These are phyloP conservation scores for Fusarium gaditjirri DNA, from an alignment of 2,329 filamentous ascomycete genomes.

Conservation along the genomic window DNA sequence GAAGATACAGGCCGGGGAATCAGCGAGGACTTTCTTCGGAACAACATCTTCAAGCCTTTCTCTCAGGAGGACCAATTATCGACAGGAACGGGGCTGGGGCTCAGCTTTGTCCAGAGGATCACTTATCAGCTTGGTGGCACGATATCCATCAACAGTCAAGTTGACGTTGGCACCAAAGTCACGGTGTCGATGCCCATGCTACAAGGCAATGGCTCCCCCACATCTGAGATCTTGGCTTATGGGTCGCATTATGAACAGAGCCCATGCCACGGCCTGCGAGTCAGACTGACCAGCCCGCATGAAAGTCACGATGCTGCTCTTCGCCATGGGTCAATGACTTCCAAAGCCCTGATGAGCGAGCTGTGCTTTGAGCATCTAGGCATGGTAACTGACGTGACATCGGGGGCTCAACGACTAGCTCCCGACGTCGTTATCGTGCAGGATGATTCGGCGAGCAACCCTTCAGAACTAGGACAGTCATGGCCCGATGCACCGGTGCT, in stretches of 20 bases:
- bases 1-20: constrained; percentile 75
- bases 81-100: constrained; percentile 70
- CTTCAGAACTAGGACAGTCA: background rate
- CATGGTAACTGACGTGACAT: background rate
- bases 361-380: constrained; percentile 1
- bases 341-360: background rate
- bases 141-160: constrained; percentile 63
- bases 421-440: constrained; percentile 43
- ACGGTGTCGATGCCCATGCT: constrained; percentile 46
- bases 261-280: background rate
- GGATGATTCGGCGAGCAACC: background rate
- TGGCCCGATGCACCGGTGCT: constrained; percentile 33
- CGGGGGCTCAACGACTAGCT: background rate
- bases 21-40: constrained; percentile 68
- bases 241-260: background rate
- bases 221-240: background rate
- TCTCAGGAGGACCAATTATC: constrained; percentile 69
- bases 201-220: background rate
- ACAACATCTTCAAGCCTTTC: constrained; percentile 70
- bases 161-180: constrained; percentile 51
- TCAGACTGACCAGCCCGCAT: background rate
- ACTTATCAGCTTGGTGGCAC: constrained; percentile 66
- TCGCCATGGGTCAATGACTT: background rate
- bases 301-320: fast-evolving
- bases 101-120: constrained; percentile 71